Conservation (phyloP, 2,329 filamentous ascomycete genomes). For the Immersiporthe knoxdaviesiana region DNA sequence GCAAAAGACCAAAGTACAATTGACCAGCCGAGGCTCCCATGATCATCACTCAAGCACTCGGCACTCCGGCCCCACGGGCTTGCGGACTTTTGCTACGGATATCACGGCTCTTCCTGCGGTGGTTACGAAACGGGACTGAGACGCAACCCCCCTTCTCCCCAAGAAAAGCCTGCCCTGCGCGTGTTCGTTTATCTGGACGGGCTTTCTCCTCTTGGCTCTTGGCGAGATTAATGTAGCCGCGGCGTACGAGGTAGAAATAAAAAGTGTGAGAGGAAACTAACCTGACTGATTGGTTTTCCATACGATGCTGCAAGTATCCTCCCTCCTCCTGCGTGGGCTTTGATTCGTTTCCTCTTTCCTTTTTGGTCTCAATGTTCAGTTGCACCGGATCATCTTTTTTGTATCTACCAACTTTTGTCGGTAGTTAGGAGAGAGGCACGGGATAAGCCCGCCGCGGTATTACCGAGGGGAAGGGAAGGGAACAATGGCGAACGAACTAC, state of each 20-base stretch:
- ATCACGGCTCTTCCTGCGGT: conserved; percentile 5
- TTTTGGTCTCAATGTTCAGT: neutral
- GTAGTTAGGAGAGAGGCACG: neutral
- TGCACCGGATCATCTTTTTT: neutral
- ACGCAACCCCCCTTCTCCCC: too few species aligned
- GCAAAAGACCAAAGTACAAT: too few species aligned
- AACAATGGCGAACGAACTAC: neutral
- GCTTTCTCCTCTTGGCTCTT: neutral
- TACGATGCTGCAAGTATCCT: neutral
- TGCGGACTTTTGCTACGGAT: neutral
- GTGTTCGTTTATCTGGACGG: neutral
- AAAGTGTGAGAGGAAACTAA: too few species aligned
- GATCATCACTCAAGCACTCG: too few species aligned
- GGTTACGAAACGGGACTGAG: conserved; percentile 9
- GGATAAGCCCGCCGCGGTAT: neutral
- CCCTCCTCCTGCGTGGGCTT: neutral
- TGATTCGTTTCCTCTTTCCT: neutral
- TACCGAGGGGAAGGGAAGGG: conserved; percentile 3
- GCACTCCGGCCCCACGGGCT: neutral
- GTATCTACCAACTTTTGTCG: conserved; percentile 10
- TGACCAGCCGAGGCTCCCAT: too few species aligned
- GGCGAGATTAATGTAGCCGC: neutral
- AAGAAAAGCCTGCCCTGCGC: neutral
- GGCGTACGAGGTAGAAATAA: neutral
- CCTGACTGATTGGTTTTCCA: neutral